Evolutionary conservation across 2,329 filamentous ascomycete genomes (phyloP).

Genomic region (Fusarium scirpi): DNA sequence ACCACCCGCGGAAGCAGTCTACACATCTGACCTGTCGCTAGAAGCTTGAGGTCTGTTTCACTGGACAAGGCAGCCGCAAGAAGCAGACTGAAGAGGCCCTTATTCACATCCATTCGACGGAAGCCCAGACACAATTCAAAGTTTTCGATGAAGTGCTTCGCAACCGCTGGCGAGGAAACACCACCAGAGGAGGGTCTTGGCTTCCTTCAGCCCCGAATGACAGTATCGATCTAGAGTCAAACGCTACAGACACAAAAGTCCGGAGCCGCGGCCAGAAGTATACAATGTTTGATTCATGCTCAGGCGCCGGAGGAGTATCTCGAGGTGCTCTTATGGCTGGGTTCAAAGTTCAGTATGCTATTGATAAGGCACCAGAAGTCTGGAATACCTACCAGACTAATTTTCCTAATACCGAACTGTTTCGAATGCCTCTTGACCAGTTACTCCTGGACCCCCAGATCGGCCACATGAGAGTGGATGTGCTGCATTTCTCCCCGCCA

Average conservation of each 20-base stretch:
- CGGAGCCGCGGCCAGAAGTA: constrained; percentile 61
- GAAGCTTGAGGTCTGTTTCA: constrained; percentile 52
- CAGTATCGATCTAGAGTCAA: constrained; percentile 44
- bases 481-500: constrained; percentile 81
- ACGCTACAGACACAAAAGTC: not conserved
- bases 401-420: constrained; percentile 65
- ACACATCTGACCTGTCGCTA: constrained; percentile 66
- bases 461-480: constrained; percentile 64
- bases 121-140: constrained; percentile 50
- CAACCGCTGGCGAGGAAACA: constrained; percentile 50
- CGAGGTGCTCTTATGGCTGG: constrained; percentile 71
- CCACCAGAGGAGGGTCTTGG: constrained; percentile 52
- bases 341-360: constrained; percentile 68
- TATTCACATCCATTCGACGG: constrained; percentile 48
- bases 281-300: constrained; percentile 78
- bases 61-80: constrained; percentile 33
- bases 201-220: constrained; percentile 4
- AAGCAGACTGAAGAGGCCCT: constrained; percentile 54
- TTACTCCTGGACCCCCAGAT: constrained; percentile 58
- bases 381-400: constrained; percentile 69
- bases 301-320: constrained; percentile 78
- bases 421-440: constrained; percentile 59
- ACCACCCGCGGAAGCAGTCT: constrained; percentile 41
- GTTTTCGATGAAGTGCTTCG: constrained; percentile 50
- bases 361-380: constrained; percentile 72